Evolutionary conservation across 2,329 filamentous ascomycete genomes (phyloP), one percentile per base, ranked within the genome.

Genomic region (Fusarium papillatum): DNA sequence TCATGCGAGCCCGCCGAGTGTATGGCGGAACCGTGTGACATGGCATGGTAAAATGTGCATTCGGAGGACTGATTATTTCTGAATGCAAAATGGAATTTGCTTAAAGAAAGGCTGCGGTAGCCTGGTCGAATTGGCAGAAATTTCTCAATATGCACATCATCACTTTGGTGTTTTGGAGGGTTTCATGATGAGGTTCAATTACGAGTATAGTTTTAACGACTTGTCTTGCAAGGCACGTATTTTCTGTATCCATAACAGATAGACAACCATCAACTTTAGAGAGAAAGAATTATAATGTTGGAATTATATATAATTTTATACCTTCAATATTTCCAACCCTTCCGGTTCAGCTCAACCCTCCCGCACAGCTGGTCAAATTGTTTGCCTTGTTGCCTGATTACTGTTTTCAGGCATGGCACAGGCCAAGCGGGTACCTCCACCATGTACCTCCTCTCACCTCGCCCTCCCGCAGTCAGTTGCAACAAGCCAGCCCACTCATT

Each of bases 361-460:
- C 29, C 4, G 31, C 16, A 19, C 16, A 14, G 34, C 22, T 64
- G 34, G 22, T 3, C 8, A 22, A 41, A 5, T 48, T 80, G 55
- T 81, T 76, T 77, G 83, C 82, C 80, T 82, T 82, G 77, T 78
- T 79, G 82, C 82, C 81, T 83, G 76, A 79, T 24, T 53, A 22
- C 66, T 60, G 67, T 71, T 80, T 80, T 80, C 76, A 75, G 80
- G 81, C 73, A 80, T 74, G 71, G 73, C 65, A 69, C 68, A 59
- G 55, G 64, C 53, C 55, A 68, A 68, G 73, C 73, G 80, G 78
- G 79, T 81, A 80, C 81, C 74, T 77, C 64, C 60, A 68, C 73
- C 69, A 72, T 65, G 77, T 79, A 78, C 77, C 75, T 75, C 61
- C 64, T 64, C 64, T 66, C 74, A 70, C 71, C 62, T 74, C 71